Evolutionary conservation across 805 yeast species (phyloP).

Genomic region (Wickerhamia fluorescens): DNA sequence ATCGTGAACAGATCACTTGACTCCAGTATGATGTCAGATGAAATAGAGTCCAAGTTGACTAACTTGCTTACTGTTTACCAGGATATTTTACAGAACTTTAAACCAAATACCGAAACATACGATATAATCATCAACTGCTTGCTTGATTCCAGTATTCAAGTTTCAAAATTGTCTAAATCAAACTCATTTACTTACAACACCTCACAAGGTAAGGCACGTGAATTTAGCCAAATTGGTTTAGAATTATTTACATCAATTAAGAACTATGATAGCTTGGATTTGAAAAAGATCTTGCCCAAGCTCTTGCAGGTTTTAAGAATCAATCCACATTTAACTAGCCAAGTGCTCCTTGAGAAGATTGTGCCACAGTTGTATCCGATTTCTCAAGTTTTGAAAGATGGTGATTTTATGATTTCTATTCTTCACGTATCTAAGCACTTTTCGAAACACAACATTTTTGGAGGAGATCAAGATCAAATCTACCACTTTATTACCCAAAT

Average conservation of each 20-base stretch:
- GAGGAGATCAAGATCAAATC: conserved; percentile 9
- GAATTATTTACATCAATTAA: conserved; percentile 43
- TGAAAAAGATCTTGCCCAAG: conserved; percentile 25
- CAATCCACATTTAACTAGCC: conserved; percentile 21
- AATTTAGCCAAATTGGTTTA: conserved; percentile 37
- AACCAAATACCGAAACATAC: conserved; percentile 53
- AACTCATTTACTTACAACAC: conserved; percentile 3
- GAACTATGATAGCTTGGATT: conserved; percentile 26
- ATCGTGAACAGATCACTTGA: conserved; percentile 44
- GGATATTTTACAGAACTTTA: conserved; percentile 47
- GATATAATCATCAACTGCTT: conserved; percentile 42
- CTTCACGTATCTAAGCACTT: conserved; percentile 18
- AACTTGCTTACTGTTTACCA: conserved; percentile 61
- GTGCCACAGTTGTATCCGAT: conserved; percentile 3
- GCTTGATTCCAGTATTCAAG: conserved; percentile 38
- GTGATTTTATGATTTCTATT: conserved; percentile 1
- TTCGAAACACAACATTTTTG: conserved; percentile 10
- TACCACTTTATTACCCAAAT: conserved; percentile 22
- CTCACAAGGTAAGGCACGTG: conserved; percentile 29
- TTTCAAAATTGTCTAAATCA: not conserved
- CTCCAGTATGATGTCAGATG: conserved; percentile 15
- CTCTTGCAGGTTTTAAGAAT: conserved; percentile 24
- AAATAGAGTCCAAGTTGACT: conserved; percentile 55
- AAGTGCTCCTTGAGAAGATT: conserved; percentile 12
- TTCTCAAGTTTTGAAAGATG: not conserved